A percentile compares a stretch with the other conserved stretches of the same genome.
Evolutionary conservation across 768 basidiomycete species (phyloP).

Genomic region (Suillus americanus): DNA sequence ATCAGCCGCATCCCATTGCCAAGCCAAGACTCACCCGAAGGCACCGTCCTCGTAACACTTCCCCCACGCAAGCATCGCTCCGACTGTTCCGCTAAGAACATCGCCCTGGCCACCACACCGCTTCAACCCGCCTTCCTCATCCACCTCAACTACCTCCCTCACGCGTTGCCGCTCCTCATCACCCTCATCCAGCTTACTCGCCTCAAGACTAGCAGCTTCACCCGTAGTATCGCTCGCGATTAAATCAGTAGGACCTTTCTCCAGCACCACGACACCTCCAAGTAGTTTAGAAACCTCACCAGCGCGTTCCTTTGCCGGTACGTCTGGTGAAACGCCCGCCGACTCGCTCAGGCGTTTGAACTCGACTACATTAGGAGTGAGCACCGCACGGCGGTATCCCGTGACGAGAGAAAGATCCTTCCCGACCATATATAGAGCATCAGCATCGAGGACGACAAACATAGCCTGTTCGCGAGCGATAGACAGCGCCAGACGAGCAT

Average conservation of each 20-base stretch:
- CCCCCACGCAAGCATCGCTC: constrained; percentile 92
- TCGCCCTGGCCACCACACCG: constrained; percentile 97
- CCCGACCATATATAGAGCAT: constrained; percentile 83
- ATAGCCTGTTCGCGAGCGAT: constrained; percentile 74
- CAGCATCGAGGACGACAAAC: constrained; percentile 94
- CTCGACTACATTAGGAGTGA: constrained; percentile 95
- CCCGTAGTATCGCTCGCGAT: constrained; percentile 76
- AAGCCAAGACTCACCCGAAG: constrained; percentile 60
- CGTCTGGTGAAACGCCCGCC: constrained; percentile 59
- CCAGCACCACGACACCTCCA: constrained; percentile 85
- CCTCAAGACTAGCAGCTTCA: constrained; percentile 44
- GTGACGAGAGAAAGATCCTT: constrained; percentile 70
- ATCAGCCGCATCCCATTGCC: background rate
- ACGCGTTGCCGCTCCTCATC: constrained; percentile 52
- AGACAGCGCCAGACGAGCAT: constrained; percentile 71
- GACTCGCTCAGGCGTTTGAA: constrained; percentile 82
- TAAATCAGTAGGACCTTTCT: constrained; percentile 85
- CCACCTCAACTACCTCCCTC: constrained; percentile 63
- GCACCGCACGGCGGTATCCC: constrained; percentile 83
- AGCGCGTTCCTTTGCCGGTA: constrained; percentile 57
- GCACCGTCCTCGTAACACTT: constrained; percentile 87
- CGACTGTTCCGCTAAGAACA: constrained; percentile 84
- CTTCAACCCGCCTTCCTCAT: constrained; percentile 79
- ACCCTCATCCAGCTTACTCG: constrained; percentile 41
- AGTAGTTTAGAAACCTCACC: constrained; percentile 68